Evolutionary conservation across 345 rosid species (phyloP).

Genomic region (Hibiscus trionum): DNA sequence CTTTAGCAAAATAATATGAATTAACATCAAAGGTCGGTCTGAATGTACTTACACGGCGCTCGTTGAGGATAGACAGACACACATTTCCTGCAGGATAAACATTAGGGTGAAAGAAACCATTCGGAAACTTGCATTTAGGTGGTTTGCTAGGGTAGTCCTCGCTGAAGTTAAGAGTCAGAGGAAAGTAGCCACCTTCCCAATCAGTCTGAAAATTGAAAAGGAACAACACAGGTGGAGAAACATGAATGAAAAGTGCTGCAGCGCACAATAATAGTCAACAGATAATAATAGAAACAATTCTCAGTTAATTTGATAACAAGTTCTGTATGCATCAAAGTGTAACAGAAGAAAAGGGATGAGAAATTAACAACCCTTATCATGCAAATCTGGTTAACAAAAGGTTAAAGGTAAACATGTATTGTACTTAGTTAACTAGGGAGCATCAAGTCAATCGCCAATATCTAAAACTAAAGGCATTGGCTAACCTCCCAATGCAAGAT

Average conservation of each 20-base stretch:
- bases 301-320: not conserved
- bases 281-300: not conserved
- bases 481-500: not conserved
- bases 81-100: conserved; percentile 37
- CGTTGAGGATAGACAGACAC: conserved; percentile 36
- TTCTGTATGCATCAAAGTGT: not conserved
- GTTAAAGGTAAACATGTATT: not conserved
- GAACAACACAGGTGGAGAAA: not conserved
- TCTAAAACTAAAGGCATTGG: not conserved
- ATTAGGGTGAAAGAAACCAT: conserved; percentile 35
- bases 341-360: no score
- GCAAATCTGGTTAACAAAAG: not conserved
- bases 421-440: no score
- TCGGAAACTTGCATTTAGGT: conserved; percentile 37
- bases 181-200: conserved; percentile 36
- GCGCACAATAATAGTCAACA: not conserved
- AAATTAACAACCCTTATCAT: no score
- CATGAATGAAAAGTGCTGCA: not conserved
- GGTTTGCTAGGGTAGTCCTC: conserved; percentile 43
- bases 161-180: conserved; percentile 26
- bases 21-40: not conserved
- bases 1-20: not conserved
- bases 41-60: conserved; percentile 21
- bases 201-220: conserved; percentile 23
- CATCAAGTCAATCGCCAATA: not conserved